phyloP scores from a whole-genome alignment of 2,329 filamentous ascomycete genomes.

The Cladosporium velox region DNA sequence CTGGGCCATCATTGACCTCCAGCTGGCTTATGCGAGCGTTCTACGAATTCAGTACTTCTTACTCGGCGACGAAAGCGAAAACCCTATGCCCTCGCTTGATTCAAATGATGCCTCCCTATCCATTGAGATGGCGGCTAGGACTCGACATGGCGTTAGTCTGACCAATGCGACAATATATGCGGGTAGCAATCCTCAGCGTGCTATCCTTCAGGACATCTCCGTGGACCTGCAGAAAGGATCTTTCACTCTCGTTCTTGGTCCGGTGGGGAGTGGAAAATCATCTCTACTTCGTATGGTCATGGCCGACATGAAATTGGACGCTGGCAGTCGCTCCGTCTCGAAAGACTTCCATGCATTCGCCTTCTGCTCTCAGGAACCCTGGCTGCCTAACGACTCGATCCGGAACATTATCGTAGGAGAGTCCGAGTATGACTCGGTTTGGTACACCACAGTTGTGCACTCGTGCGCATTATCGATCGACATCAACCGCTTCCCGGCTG shows the following conservation, averaged over 20 bases:
- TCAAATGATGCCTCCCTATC: background rate
- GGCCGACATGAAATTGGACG: background rate
- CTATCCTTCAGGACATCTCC: background rate
- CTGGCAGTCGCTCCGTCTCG: background rate
- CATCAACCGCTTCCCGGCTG: conserved; percentile 42
- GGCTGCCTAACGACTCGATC: conserved; percentile 41
- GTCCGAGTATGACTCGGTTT: conserved; percentile 36
- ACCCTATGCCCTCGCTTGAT: background rate
- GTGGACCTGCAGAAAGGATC: background rate
- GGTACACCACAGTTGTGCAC: background rate
- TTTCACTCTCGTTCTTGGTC: background rate
- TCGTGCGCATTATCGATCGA: background rate
- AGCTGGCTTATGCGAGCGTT: background rate
- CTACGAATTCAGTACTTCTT: background rate
- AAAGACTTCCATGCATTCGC: conserved; percentile 23
- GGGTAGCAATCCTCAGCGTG: background rate
- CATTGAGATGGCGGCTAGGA: background rate
- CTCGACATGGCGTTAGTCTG: background rate
- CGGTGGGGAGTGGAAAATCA: background rate
- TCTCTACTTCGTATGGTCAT: background rate
- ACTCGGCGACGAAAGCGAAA: background rate
- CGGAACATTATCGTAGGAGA: conserved; percentile 40
- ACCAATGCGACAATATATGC: background rate
- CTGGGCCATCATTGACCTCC: background rate
- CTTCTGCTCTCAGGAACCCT: conserved; percentile 42